Evolutionary conservation across 345 rosid species (phyloP).

Genomic region (Carallia pectinifolia): DNA sequence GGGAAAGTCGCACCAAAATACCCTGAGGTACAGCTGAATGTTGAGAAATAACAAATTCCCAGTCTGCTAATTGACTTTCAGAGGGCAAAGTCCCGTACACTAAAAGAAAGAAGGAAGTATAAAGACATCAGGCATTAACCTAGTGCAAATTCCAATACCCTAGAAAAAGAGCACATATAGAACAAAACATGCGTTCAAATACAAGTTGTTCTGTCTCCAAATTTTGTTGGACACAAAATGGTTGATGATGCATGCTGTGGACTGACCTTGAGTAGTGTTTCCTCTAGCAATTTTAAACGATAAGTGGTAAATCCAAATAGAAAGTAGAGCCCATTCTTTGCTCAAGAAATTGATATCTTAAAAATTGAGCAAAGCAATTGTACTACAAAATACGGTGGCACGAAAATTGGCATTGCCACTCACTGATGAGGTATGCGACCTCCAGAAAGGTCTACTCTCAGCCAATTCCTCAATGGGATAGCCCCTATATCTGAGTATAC

Average conservation of each 20-base stretch:
- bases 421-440: constrained; percentile 71
- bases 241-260: no score
- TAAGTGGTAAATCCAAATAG: no score
- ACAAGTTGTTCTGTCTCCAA: no score
- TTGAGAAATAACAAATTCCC: constrained; percentile 92
- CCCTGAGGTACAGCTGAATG: constrained; percentile 98
- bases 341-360: no score
- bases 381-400: no score
- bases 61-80: constrained; percentile 73
- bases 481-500: constrained; percentile 79
- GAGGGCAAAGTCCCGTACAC: constrained; percentile 93
- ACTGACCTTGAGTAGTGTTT: no score
- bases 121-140: background rate
- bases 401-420: constrained; percentile 17
- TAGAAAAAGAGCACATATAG: no score
- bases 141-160: background rate
- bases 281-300: no score
- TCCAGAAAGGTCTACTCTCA: constrained; percentile 69
- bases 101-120: constrained; percentile 27
- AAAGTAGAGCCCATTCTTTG: no score
- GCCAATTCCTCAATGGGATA: constrained; percentile 86
- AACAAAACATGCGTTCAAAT: no score
- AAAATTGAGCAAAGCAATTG: no score
- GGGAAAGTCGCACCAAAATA: constrained; percentile 53
- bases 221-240: no score